Base-by-base conservation (phyloP, 345 rosid species). In the Linum trigynum region DNA sequence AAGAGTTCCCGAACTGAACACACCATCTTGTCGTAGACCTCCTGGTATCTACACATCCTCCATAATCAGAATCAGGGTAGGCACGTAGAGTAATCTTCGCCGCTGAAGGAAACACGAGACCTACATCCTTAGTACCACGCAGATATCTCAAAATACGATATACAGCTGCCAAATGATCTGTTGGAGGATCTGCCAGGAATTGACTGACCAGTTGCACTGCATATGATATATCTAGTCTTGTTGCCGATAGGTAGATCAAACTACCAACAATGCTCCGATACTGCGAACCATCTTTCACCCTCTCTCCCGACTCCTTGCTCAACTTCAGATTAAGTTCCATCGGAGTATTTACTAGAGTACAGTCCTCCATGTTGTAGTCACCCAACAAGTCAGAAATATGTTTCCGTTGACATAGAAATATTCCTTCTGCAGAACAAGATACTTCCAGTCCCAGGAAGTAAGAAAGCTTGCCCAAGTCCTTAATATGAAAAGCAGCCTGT, bases 21-120 rank as follows among this genome's bases (percentile, higher is more conserved):
- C n/a, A n/a, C n/a, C n/a, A n/a, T 32, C 32, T 11, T 67, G 2
- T 57, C 56, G 1, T 40, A 40, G 7, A n/a, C n/a, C n/a, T 2
- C 63, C 41, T 67, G 58, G 3, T 67, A 59, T 50, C 50, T 67
- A 60, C 71, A 7, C 12, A 45, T 59, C 45, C 59, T 65, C 17
- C 65, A 59, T 60, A 61, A 51, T 68, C 2, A 1, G 39, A 51
- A 39, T 62, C 72, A 51, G 15, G 51, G 59, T 53, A 69, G 1
- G 61, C 61, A 2, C 5, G 55, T 11, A 53, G 50, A 48, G 35
- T 53, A 53, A 55, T 10, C 2, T 7, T 5, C 0, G 53, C 3
- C 3, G 72, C 5, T 5, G 0, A 69, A 36, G 15, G n/a, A n/a
- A n/a, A n/a, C n/a, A n/a, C n/a, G n/a, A n/a, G n/a, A n/a, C n/a